These are phyloP conservation scores for Fonsecaea pedrosoi DNA, from an alignment of 2,329 filamentous ascomycete species.

Conservation along the genomic window DNA sequence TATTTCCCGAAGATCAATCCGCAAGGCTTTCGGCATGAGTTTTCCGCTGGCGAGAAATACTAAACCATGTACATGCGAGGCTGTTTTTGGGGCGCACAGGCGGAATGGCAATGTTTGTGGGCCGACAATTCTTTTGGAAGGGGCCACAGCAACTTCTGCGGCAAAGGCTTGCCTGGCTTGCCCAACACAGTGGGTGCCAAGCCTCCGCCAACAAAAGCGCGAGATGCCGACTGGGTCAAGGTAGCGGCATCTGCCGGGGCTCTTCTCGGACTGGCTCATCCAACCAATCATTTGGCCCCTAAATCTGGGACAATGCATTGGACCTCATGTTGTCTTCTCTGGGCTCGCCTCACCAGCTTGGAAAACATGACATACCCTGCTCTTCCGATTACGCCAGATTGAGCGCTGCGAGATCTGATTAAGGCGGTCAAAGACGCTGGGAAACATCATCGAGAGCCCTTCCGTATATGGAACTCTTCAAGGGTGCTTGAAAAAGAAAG, in stretches of 20 bases:
- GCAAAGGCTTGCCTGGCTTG: neutral
- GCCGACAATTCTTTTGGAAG: neutral
- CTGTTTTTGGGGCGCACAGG: neutral
- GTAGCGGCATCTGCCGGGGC: slow-evolving; percentile 1
- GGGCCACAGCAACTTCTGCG: neutral
- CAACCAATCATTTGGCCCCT: slow-evolving; percentile 6
- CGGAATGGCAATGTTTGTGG: neutral
- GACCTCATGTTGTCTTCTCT: slow-evolving; percentile 15
- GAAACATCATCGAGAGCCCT: neutral
- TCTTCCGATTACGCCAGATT: neutral
- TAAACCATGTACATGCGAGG: neutral
- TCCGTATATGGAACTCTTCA: neutral
- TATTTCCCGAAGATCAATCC: slow-evolving; percentile 36
- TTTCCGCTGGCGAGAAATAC: slow-evolving; percentile 14
- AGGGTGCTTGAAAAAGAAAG: neutral
- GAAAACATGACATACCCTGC: slow-evolving; percentile 1
- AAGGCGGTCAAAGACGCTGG: neutral
- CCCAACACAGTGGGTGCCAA: slow-evolving; percentile 1
- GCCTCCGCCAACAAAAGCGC: slow-evolving; percentile 18
- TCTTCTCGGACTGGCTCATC: slow-evolving; percentile 4
- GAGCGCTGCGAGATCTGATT: neutral
- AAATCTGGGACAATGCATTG: slow-evolving; percentile 4
- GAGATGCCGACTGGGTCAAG: slow-evolving; percentile 10
- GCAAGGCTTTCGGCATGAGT: slow-evolving; percentile 2
- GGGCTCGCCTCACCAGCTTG: neutral